Evolutionary conservation across 345 rosid species (phyloP).

Genomic region (Mercurialis annua): DNA sequence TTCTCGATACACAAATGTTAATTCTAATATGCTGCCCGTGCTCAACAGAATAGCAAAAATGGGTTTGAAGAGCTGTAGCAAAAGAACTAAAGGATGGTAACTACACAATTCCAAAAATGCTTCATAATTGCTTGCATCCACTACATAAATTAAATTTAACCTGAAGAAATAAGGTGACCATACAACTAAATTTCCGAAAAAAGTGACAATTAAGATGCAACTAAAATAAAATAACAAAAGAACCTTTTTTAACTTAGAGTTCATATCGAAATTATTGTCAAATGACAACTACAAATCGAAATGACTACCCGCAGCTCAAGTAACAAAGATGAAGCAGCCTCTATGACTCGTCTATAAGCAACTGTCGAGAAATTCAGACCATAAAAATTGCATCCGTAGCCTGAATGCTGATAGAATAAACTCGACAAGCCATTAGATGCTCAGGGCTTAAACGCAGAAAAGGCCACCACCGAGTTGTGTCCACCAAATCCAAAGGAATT

Average conservation of each 20-base stretch:
- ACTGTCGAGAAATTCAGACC: slow-evolving; percentile 9
- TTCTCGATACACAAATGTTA: too few relatives aligned
- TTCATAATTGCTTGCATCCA: neutral
- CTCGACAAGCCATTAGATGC: neutral
- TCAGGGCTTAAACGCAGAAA: slow-evolving; percentile 89
- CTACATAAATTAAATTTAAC: neutral
- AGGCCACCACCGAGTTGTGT: slow-evolving; percentile 95
- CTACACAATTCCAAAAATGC: slow-evolving; percentile 3
- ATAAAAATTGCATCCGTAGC: neutral
- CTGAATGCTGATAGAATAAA: neutral
- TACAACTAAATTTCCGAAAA: neutral
- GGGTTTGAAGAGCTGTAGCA: too few relatives aligned
- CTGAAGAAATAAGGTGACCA: neutral
- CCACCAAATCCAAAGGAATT: slow-evolving; percentile 98
- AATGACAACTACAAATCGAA: slow-evolving; percentile 7
- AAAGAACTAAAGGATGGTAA: too few relatives aligned
- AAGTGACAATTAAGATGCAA: neutral
- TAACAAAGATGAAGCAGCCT: slow-evolving; percentile 18
- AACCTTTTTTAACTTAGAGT: neutral
- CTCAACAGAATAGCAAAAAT: too few relatives aligned
- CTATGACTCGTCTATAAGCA: slow-evolving; percentile 2
- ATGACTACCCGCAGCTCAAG: slow-evolving; percentile 24
- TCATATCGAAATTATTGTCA: slow-evolving; percentile 20
- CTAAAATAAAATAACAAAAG: neutral
- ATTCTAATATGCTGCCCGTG: too few relatives aligned